A percentile compares a stretch with the other conserved stretches of the same genome.
These are phyloP conservation scores for Saccharomyces pastorianus DNA, from an alignment of 1,139 yeast genomes.

Conservation along the genomic window DNA sequence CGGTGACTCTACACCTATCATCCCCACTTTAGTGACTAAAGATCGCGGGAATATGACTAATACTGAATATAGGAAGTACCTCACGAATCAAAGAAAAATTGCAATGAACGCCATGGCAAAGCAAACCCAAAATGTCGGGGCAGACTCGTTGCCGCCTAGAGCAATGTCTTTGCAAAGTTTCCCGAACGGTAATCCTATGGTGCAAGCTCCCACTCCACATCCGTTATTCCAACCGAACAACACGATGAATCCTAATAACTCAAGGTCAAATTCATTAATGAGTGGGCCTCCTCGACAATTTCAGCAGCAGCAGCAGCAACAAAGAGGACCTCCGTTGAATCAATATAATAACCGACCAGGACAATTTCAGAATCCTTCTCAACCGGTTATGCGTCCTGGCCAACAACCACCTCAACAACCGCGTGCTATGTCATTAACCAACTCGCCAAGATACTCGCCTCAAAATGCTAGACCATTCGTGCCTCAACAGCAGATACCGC, in stretches of 20 bases:
- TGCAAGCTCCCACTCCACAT: slow-evolving; percentile 3
- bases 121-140: slow-evolving; percentile 21
- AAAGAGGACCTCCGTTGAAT: neutral
- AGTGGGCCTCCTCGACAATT: slow-evolving; percentile 14
- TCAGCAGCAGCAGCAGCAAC: slow-evolving; percentile 5
- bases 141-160: slow-evolving; percentile 33
- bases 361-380: neutral
- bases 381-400: neutral
- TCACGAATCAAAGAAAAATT: slow-evolving; percentile 59
- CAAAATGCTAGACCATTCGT: neutral
- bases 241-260: slow-evolving; percentile 1
- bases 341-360: neutral
- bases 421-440: neutral
- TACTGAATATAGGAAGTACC: slow-evolving; percentile 58
- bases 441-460: neutral
- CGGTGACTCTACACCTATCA: slow-evolving; percentile 60
- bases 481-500: neutral
- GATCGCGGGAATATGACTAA: slow-evolving; percentile 35
- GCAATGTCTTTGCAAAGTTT: slow-evolving; percentile 49
- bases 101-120: slow-evolving; percentile 41
- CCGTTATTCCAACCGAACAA: neutral
- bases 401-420: neutral
- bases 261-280: slow-evolving; percentile 23
- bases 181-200: slow-evolving; percentile 14
- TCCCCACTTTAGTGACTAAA: slow-evolving; percentile 49